Percentiles rank a stretch among this genome's conserved stretches.
phyloP scores from a whole-genome alignment of 805 yeast genomes.

The Candida sakaeoensis region DNA sequence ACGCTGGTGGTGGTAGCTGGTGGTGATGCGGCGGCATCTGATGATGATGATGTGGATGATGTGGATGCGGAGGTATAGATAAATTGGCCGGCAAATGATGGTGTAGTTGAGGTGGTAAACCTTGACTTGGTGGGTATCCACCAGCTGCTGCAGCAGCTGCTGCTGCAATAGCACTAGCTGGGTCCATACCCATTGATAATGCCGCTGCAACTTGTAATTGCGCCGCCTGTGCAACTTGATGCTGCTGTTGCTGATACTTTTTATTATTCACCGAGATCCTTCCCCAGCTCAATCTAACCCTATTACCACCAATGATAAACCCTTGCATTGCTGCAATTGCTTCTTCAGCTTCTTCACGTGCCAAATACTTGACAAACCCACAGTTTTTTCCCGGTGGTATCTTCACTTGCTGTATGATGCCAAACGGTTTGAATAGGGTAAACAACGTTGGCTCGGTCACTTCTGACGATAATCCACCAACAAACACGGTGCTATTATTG shows the following conservation, averaged over 20 bases:
- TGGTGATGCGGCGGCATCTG: neutral
- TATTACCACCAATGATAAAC: slow-evolving; percentile 77
- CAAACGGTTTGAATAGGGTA: slow-evolving; percentile 68
- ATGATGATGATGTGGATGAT: slow-evolving; percentile 2
- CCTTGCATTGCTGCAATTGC: slow-evolving; percentile 90
- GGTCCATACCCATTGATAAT: slow-evolving; percentile 37
- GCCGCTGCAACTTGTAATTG: slow-evolving; percentile 38
- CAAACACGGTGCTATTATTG: slow-evolving; percentile 70
- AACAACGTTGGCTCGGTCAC: slow-evolving; percentile 59
- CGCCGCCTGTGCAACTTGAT: slow-evolving; percentile 2
- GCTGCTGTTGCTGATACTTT: slow-evolving; percentile 25
- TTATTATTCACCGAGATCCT: slow-evolving; percentile 40
- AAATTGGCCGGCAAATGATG: neutral
- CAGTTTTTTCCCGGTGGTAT: slow-evolving; percentile 82
- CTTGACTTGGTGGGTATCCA: slow-evolving; percentile 15
- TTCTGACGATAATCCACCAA: slow-evolving; percentile 69
- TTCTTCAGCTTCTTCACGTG: slow-evolving; percentile 76
- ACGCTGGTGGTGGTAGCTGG: neutral
- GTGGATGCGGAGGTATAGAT: slow-evolving; percentile 11
- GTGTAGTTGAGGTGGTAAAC: slow-evolving; percentile 12
- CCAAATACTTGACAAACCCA: slow-evolving; percentile 81
- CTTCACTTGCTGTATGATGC: slow-evolving; percentile 63
- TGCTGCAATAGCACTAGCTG: slow-evolving; percentile 18
- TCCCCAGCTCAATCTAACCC: slow-evolving; percentile 88
- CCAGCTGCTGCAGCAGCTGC: slow-evolving; percentile 19